phyloP scores from a whole-genome alignment of 78 protist genomes.

The Salpingoeca rosetta region DNA sequence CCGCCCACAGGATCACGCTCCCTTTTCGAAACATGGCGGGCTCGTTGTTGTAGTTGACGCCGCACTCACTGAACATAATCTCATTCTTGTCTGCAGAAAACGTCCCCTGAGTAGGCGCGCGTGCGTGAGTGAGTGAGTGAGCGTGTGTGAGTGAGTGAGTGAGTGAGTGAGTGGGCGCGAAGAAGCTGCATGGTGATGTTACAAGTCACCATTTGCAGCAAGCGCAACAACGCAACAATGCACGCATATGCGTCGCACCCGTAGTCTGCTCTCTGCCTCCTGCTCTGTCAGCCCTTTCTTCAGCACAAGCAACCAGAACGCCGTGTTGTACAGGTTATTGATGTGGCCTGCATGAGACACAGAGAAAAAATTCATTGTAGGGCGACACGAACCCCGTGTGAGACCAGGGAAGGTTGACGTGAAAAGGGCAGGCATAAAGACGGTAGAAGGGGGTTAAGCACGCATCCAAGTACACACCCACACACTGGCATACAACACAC shows the following conservation, averaged over 20 bases:
- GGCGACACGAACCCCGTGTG: no score
- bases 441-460: no score
- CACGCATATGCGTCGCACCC: not conserved
- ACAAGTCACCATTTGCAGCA: not conserved
- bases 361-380: no score
- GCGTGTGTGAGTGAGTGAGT: no score
- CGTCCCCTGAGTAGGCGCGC: constrained; percentile 27
- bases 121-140: not conserved
- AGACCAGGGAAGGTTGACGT: constrained; percentile 29
- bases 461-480: not conserved
- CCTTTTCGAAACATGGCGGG: constrained; percentile 71
- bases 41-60: constrained; percentile 58
- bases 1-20: constrained; percentile 13
- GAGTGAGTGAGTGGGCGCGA: no score
- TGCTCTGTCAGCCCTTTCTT: constrained; percentile 51
- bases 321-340: constrained; percentile 74
- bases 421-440: not conserved
- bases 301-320: constrained; percentile 76
- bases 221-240: not conserved
- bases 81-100: constrained; percentile 69
- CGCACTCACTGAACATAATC: constrained; percentile 56
- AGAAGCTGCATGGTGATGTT: no score
- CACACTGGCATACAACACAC: not conserved
- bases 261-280: no score
- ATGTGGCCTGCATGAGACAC: constrained; percentile 81